Conservation (phyloP, 2,329 filamentous ascomycete genomes). For the Neofusicoccum sp. region DNA sequence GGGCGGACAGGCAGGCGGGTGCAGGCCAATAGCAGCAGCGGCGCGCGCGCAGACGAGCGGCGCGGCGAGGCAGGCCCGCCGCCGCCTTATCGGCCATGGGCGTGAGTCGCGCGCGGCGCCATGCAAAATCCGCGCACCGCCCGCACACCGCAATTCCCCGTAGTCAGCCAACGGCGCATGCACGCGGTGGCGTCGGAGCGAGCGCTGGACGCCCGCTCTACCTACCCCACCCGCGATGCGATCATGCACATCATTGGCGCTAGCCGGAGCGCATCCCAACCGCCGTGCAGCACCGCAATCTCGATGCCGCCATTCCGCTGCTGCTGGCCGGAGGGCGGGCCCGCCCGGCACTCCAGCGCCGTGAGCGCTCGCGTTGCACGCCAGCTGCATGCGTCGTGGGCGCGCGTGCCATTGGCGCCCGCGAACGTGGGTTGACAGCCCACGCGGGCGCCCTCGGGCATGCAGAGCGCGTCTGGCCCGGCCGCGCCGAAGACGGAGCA, state of each 20-base stretch:
- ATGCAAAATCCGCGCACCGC: conserved; percentile 11
- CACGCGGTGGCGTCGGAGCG: background rate
- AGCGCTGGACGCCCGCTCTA: background rate
- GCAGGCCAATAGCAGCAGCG: background rate
- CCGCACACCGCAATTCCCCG: conserved; percentile 9
- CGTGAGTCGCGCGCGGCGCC: conserved; percentile 11
- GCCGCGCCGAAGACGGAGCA: background rate
- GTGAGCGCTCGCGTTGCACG: background rate
- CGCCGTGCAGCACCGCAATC: conserved; percentile 10
- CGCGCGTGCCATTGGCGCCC: too few species aligned
- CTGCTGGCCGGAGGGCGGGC: background rate
- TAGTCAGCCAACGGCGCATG: background rate
- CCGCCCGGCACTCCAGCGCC: background rate
- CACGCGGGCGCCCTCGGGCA: too few species aligned
- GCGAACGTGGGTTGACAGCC: conserved; percentile 2
- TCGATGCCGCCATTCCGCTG: conserved; percentile 3
- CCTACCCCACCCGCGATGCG: conserved; percentile 9
- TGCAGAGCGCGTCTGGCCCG: too few species aligned
- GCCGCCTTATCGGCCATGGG: background rate
- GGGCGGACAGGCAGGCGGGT: background rate
- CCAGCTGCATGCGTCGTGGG: background rate
- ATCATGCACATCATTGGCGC: conserved; percentile 14
- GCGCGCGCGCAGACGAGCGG: background rate
- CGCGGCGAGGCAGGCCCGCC: background rate
- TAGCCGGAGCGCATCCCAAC: conserved; percentile 1